Percentiles rank a stretch among this genome's conserved stretches.
phyloP scores from a whole-genome alignment of 23 red algal species.

The Chondrus crispus region DNA sequence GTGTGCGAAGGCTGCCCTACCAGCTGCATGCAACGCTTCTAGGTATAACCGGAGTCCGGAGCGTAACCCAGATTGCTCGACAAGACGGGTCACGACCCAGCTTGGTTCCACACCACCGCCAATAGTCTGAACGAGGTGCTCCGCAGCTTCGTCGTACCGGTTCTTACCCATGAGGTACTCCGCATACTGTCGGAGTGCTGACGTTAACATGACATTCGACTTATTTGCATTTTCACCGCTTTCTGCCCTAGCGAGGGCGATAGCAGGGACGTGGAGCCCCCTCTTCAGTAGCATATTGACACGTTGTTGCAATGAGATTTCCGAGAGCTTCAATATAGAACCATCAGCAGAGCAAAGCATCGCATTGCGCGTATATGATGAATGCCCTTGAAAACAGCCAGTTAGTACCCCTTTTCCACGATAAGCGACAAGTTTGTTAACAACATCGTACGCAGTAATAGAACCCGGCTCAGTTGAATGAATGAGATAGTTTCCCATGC shows the following conservation, averaged over 20 bases:
- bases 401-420: conserved; percentile 67
- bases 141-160: conserved; percentile 68
- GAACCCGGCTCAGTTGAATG: conserved; percentile 45
- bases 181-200: conserved; percentile 62
- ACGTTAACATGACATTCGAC: conserved; percentile 26
- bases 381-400: conserved; percentile 7
- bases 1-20: conserved; percentile 65
- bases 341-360: conserved; percentile 42
- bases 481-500: conserved; percentile 53
- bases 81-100: conserved; percentile 73
- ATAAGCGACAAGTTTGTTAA: conserved; percentile 70
- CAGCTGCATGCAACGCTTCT: conserved; percentile 65
- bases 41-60: conserved; percentile 73
- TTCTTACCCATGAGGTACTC: conserved; percentile 59
- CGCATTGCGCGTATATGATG: background rate
- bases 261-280: conserved; percentile 57
- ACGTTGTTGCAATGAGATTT: conserved; percentile 55
- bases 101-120: conserved; percentile 61
- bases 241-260: conserved; percentile 49
- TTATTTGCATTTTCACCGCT: background rate
- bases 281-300: conserved; percentile 57
- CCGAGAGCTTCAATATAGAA: conserved; percentile 31
- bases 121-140: conserved; percentile 61
- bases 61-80: conserved; percentile 69
- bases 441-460: conserved; percentile 72